Evolutionary conservation across 2,329 filamentous ascomycete genomes (phyloP), one percentile per base, ranked within the genome.

Genomic region (Tolypocladium endophyticum): DNA sequence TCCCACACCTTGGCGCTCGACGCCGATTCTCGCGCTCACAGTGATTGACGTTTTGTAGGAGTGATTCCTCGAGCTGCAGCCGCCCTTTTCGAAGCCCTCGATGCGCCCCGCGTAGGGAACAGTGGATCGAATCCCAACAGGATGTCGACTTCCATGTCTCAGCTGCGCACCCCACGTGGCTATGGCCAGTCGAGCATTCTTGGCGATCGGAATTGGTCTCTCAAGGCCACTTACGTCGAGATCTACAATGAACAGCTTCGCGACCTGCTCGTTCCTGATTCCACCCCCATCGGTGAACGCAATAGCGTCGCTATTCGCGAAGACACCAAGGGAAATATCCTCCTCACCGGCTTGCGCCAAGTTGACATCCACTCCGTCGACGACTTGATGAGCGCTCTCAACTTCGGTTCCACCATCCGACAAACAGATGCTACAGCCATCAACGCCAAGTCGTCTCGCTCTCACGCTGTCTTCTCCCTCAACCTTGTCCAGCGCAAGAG

Each of bases 201-300:
- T 50, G 70, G 76, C 2, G 89, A 94, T 56, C 92, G 88, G 73
- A 89, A 82, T 63, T 99, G 94, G 94, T 88, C 90, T 58, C 78
- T 99, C 68, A 96, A 89, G 72, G 94, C 93, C 14, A 97, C 92
- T 1, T 97, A 97, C 70, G 90, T 97, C 63, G 84, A 97, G 79
- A 99, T 99, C 64, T 99, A 99, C 78, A 97, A 99, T 70, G 94
- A 99, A 74, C 89, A 95, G 70, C 80, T 97, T 36, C 87, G 94
- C 67, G 94, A 99, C 78, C 81, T 99, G 20, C 81, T 99, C 41
- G 77, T 96, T 5, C 85, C 91, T 0, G 93, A 97, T 54, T 75
- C 85, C 54, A 82, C 87, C 0, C 85, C 88, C 1, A 67, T 76
- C 7, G 76, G 81, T 63, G 93, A 97, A 69, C 86, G 94, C 61